Evolutionary conservation across 2,329 filamentous ascomycete species (phyloP).

Genomic region (Calonectria leucothoes): DNA sequence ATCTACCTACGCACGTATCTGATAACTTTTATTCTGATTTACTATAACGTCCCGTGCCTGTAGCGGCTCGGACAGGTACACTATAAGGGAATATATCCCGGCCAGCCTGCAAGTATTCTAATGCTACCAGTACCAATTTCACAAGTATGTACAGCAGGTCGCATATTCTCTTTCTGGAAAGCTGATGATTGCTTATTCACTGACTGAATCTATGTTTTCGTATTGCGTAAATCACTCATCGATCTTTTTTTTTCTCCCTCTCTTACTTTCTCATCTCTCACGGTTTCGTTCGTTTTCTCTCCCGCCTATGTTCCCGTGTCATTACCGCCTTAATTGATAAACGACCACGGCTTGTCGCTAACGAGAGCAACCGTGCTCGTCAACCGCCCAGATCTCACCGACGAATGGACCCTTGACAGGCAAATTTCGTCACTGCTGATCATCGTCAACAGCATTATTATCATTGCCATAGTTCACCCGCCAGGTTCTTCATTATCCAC

Average conservation of each 20-base stretch:
- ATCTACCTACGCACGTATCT: background rate
- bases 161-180: background rate
- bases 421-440: constrained; percentile 4
- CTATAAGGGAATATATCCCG: background rate
- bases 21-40: background rate
- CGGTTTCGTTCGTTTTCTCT: background rate
- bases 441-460: constrained; percentile 3
- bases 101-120: background rate
- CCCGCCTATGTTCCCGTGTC: background rate
- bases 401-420: background rate
- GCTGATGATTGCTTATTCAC: background rate
- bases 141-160: background rate
- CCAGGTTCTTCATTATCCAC: constrained; percentile 7
- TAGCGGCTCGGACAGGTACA: background rate
- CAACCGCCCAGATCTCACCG: background rate
- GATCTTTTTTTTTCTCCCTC: background rate
- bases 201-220: background rate
- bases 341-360: background rate
- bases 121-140: background rate
- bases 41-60: background rate
- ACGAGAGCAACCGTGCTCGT: background rate
- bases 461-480: background rate
- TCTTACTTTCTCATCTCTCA: background rate
- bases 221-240: background rate
- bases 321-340: background rate